Base-by-base conservation (phyloP, 164 flowering plant genomes). In the Magnolia kwangsiensis region DNA sequence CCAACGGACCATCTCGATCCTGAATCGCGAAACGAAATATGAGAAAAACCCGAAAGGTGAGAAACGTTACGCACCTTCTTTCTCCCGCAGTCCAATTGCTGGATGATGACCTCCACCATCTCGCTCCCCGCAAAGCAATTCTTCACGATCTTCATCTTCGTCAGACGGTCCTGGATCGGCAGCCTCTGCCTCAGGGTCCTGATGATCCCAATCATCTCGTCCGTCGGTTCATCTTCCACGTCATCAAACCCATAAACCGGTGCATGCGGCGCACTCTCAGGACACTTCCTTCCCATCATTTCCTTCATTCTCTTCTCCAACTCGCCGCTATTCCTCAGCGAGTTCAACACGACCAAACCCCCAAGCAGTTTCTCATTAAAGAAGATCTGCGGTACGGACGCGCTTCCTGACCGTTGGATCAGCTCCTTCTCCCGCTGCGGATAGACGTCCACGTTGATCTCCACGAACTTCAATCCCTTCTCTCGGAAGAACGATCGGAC, bases 231-330 rank as follows among this genome's bases (percentile, higher is more conserved):
- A 69, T 84, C 80, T 50, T 70, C 84, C 59, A 75, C 83, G 64
- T 91, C 97, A 70, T 92, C 97, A 74, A 92, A 90, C 0, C 98
- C 99, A 75, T 94, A 96, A 8, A 85, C 89, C 37, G 97, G 95
- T 24, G 87, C 70, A 2, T 77, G 79, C 23, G 98, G 98, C 7
- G 91, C 97, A 5, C 83, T 86, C 18, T 81, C 91, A 0, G 91
- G 85, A 64, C 95, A 94, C 75, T 83, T 87, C 75, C 72, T 51
- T 69, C 75, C 83, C 37, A 88, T 51, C 85, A 91, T 63, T 84
- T 90, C 95, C 85, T 70, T 86, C 84, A 91, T 4, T 74, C 87
- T 84, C 76, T 73, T 58, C 51, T 91, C 94, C 45, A 94, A 85
- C 72, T 78, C 80, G 4, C 94, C 97, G 51, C 94, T 87, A 77